A percentile compares a stretch with the other conserved stretches of the same genome.
Evolutionary conservation across 208 protist genomes (phyloP).

Genomic region (Crithidia fasciculata): DNA sequence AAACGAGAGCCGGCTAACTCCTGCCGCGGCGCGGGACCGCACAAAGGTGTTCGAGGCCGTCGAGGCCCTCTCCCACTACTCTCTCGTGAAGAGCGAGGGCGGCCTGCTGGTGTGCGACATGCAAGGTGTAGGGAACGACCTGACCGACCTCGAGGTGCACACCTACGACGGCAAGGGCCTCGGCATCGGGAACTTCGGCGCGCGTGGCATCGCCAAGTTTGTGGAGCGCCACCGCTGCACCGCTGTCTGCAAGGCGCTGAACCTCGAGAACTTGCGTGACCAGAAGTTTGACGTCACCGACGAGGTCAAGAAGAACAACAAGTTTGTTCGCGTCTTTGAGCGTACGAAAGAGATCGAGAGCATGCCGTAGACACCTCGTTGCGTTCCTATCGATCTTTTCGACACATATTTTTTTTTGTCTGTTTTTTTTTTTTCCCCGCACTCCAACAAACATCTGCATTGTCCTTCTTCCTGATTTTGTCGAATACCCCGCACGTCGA

Average conservation of each 20-base stretch:
- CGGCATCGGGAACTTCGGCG: conserved; percentile 71
- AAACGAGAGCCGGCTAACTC: conserved; percentile 47
- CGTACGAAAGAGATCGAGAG: conserved; percentile 23
- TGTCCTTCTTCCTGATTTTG: not conserved
- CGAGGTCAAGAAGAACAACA: conserved; percentile 16
- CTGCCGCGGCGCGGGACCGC: conserved; percentile 26
- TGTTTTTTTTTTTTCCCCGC: not conserved
- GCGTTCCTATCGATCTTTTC: not conserved
- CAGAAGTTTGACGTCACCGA: conserved; percentile 21
- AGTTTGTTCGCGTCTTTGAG: conserved; percentile 24
- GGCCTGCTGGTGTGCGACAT: conserved; percentile 72
- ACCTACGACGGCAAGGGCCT: conserved; percentile 63
- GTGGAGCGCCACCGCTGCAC: conserved; percentile 58
- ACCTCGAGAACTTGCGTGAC: conserved; percentile 31
- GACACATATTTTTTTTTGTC: not conserved
- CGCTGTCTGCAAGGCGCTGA: conserved; percentile 49
- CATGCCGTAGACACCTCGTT: not conserved
- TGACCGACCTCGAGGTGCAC: conserved; percentile 83
- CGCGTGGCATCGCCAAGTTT: conserved; percentile 61
- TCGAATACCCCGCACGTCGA: no score
- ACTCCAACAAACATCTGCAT: no score
- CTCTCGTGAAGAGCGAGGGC: conserved; percentile 50
- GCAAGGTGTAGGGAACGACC: conserved; percentile 60
- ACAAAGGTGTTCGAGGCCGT: conserved; percentile 61
- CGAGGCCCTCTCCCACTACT: conserved; percentile 85